Evolutionary conservation across 169 alveolate species (phyloP).

Genomic region (Plasmodium reichenowi): DNA sequence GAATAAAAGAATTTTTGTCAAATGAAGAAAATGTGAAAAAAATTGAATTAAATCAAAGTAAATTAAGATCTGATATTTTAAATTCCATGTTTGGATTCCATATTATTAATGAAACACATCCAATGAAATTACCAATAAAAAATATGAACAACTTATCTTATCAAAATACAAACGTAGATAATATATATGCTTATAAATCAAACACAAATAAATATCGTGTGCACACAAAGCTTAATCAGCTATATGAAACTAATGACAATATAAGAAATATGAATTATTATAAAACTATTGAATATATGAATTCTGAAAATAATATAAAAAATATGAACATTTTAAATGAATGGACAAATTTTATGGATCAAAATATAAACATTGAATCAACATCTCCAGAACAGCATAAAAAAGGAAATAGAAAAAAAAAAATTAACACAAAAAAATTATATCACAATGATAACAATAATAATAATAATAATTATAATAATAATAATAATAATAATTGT

Average conservation of each 20-base stretch:
- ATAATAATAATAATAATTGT: no score
- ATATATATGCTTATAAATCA: neutral
- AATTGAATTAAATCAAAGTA: constrained; percentile 31
- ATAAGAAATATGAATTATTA: no score
- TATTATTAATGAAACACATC: constrained; percentile 46
- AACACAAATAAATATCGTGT: neutral
- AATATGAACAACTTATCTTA: constrained; percentile 1
- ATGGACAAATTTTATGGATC: no score
- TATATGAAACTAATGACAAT: neutral
- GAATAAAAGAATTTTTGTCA: constrained; percentile 2
- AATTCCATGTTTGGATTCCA: constrained; percentile 69
- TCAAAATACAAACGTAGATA: neutral
- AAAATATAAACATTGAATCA: no score
- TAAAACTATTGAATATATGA: no score
- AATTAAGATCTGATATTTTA: constrained; percentile 29
- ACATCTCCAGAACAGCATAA: no score
- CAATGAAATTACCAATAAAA: constrained; percentile 61
- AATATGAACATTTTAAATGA: neutral
- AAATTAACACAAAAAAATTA: neutral
- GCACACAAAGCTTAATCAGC: neutral
- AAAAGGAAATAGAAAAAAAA: neutral
- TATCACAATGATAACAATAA: no score
- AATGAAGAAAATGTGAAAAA: constrained; percentile 10
- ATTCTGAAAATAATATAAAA: neutral
- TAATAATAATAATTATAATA: no score